Base-by-base conservation (phyloP, 495 filamentous ascomycete genomes). In the Bacidia rubella region DNA sequence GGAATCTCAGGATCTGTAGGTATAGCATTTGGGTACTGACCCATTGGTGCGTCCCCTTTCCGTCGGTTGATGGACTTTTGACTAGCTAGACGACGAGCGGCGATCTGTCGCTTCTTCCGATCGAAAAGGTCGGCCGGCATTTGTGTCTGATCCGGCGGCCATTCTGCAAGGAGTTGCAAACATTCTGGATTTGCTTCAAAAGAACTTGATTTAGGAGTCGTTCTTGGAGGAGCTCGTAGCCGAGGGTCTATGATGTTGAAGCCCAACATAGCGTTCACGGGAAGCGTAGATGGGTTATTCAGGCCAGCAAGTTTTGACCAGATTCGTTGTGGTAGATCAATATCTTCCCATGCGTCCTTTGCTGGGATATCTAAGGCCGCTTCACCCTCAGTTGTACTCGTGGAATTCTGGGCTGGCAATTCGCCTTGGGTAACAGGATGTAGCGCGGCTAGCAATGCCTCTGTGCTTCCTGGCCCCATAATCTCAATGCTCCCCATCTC, bases 401-500 rank as follows among this genome's bases (percentile, higher is more conserved):
- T 32, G 5, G 47, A 38, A 10, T 32, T 17, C 19, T 19, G 11
- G 11, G 11, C 17, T 1, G 15, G 17, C 39, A n/a, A 15, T 19
- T n/a, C 26, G 2, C 26, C 17, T 11, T 22, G 11, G 0, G 55
- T 53, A 55, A 78, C 25, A 20, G 89, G 82, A 46, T 76, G 73
- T 47, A 98, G 73, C 17, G 83, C 70, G 5, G 82, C 76, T 21
- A 89, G 69, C 2, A 98, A 68, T 2, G 87, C 74, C 64, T 96
- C 88, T 2, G 85, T 89, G 5, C 87, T 85, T 1, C 75, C 85
- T 1, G 92, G 88, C 0, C 92, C 92, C 0, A 77, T 82, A 50
- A 96, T 70, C 56, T 95, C 85, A 47, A 97, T 90, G 62, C 88
- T 95, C 42, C 92, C 92, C 64, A 98, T 83, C 58, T 97, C 90